A percentile compares a stretch with the other conserved stretches of the same genome.
phyloP scores from a whole-genome alignment of 2,329 filamentous ascomycete species.

The Geosmithia flava region DNA sequence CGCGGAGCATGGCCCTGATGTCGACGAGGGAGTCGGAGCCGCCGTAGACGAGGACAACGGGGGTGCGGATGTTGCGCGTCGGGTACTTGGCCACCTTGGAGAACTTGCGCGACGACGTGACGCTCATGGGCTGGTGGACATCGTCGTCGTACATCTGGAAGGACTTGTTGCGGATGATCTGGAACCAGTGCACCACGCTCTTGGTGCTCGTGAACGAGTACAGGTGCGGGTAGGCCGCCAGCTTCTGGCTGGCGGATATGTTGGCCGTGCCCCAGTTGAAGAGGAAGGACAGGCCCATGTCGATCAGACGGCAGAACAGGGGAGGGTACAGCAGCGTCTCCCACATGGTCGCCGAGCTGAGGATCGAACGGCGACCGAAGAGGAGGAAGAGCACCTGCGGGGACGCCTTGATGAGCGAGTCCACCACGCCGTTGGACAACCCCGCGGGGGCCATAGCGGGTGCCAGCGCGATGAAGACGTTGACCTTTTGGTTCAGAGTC shows the following conservation, averaged over 20 bases:
- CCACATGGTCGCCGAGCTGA: slow-evolving; percentile 94
- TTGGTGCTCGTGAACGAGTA: slow-evolving; percentile 97
- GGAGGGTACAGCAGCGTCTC: slow-evolving; percentile 90
- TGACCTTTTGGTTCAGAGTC: slow-evolving; percentile 79
- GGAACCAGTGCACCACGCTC: slow-evolving; percentile 97
- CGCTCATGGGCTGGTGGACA: slow-evolving; percentile 61
- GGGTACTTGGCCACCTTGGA: slow-evolving; percentile 96
- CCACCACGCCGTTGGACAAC: slow-evolving; percentile 78
- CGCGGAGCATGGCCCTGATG: slow-evolving; percentile 82
- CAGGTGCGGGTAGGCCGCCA: slow-evolving; percentile 88
- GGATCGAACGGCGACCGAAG: slow-evolving; percentile 82
- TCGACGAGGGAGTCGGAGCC: slow-evolving; percentile 90
- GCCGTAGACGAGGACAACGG: slow-evolving; percentile 86
- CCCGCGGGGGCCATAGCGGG: slow-evolving; percentile 95
- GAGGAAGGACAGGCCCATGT: slow-evolving; percentile 66
- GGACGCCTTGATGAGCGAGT: slow-evolving; percentile 85
- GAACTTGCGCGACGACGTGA: slow-evolving; percentile 65
- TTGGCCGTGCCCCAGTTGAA: slow-evolving; percentile 86
- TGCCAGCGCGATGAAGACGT: slow-evolving; percentile 91
- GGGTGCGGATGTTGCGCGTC: slow-evolving; percentile 92
- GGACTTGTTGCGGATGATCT: slow-evolving; percentile 90
- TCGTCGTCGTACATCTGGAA: slow-evolving; percentile 99
- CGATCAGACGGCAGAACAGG: slow-evolving; percentile 80
- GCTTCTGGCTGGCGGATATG: slow-evolving; percentile 76
- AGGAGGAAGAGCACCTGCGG: slow-evolving; percentile 86